These are phyloP conservation scores for Trichoderma oligosporum DNA, from an alignment of 2,329 filamentous ascomycete genomes.

Conservation along the genomic window DNA sequence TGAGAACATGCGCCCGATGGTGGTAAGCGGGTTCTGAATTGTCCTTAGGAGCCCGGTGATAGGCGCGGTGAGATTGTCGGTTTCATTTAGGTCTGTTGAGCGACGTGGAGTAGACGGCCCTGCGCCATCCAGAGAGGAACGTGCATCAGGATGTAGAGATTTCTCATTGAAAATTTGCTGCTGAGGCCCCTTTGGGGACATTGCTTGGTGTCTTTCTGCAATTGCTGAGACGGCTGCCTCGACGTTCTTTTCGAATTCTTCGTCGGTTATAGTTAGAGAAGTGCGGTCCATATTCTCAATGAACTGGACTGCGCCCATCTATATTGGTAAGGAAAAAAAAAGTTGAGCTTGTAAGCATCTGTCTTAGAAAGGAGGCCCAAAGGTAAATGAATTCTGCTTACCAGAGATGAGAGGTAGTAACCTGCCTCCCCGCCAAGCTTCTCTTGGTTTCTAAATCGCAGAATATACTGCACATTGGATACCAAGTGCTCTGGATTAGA, in stretches of 20 bases:
- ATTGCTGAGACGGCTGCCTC: slow-evolving; percentile 94
- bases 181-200: slow-evolving; percentile 40
- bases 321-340: no score
- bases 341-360: not conserved
- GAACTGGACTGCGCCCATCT: slow-evolving; percentile 93
- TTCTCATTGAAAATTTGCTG: slow-evolving; percentile 46
- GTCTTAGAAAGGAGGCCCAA: not conserved
- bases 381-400: slow-evolving; percentile 37
- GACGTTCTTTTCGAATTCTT: slow-evolving; percentile 95
- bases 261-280: slow-evolving; percentile 85
- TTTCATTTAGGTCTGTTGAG: slow-evolving; percentile 54
- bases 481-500: slow-evolving; percentile 94
- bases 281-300: slow-evolving; percentile 95
- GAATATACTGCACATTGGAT: slow-evolving; percentile 96
- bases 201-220: slow-evolving; percentile 74
- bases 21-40: slow-evolving; percentile 85
- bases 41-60: slow-evolving; percentile 82
- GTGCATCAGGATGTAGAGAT: slow-evolving; percentile 27
- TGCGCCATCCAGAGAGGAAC: slow-evolving; percentile 42
- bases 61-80: slow-evolving; percentile 61
- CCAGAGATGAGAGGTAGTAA: slow-evolving; percentile 93
- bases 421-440: slow-evolving; percentile 96
- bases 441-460: slow-evolving; percentile 94
- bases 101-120: slow-evolving; percentile 42
- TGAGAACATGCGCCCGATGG: slow-evolving; percentile 91